phyloP scores from a whole-genome alignment of 83 land plant genomes.

The Thuja plicata region DNA sequence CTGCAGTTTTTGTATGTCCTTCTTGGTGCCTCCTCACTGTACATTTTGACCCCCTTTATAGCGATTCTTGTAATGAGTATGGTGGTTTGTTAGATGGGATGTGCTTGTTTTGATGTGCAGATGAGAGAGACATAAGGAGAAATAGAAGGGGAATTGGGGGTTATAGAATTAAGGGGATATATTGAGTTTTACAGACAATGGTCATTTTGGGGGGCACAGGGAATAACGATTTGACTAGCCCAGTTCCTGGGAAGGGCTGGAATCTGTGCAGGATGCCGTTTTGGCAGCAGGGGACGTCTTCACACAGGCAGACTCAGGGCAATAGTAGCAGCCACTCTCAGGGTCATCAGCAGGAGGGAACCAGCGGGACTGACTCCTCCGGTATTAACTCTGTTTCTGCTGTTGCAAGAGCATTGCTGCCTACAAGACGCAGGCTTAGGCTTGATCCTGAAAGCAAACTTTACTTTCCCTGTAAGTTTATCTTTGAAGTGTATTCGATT shows the following conservation, averaged over 20 bases:
- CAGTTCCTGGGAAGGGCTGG: constrained; percentile 15
- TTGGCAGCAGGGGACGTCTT: constrained; percentile 20
- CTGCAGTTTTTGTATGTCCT: background rate
- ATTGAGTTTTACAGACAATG: background rate
- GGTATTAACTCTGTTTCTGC: constrained; percentile 38
- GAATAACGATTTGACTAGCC: background rate
- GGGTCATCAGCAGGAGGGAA: constrained; percentile 1
- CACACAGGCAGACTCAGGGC: background rate
- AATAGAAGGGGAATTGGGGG: background rate
- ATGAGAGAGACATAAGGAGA: background rate
- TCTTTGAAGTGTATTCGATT: background rate
- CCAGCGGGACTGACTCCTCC: background rate
- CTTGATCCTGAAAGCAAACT: constrained; percentile 79
- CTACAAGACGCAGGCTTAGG: constrained; percentile 59
- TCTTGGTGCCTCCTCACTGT: background rate
- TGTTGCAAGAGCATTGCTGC: constrained; percentile 63
- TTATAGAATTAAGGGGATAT: background rate
- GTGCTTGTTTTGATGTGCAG: background rate
- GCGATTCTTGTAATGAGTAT: background rate
- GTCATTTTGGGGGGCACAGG: constrained; percentile 7
- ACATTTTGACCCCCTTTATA: background rate
- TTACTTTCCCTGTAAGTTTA: constrained; percentile 68
- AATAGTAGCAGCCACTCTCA: background rate
- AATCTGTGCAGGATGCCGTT: constrained; percentile 24
- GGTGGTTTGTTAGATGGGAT: background rate